Evolutionary conservation across 306 rosid genomes (phyloP).

Genomic region (Cicer yamashitae): DNA sequence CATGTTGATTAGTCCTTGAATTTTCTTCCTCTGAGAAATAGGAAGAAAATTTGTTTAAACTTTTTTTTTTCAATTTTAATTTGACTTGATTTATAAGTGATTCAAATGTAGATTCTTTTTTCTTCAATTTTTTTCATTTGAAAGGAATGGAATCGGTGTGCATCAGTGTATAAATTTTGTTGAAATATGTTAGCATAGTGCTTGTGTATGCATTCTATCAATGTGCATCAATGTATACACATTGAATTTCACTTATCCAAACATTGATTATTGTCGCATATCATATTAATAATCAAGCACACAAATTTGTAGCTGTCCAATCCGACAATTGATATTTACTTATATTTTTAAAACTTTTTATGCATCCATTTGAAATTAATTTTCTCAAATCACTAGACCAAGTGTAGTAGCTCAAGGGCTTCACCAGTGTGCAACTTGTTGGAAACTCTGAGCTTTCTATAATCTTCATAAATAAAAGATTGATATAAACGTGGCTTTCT

Average conservation of each 20-base stretch:
- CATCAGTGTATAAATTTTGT: constrained; percentile 42
- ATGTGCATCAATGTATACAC: no score
- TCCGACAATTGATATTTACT: no score
- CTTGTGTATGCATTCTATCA: neutral
- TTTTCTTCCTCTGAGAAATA: constrained; percentile 2
- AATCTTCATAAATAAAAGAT: constrained; percentile 53
- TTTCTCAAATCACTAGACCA: neutral
- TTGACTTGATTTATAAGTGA: constrained; percentile 31
- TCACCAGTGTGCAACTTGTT: constrained; percentile 49
- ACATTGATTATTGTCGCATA: no score
- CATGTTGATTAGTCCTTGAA: neutral
- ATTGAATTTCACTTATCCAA: no score
- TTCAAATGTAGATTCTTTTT: constrained; percentile 31
- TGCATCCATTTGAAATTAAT: no score
- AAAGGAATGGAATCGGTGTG: constrained; percentile 35
- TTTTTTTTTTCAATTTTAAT: constrained; percentile 26
- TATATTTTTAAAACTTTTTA: no score
- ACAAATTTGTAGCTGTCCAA: no score
- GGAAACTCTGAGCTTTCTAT: constrained; percentile 50
- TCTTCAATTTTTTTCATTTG: constrained; percentile 34
- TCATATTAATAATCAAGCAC: no score
- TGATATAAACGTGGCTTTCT: constrained; percentile 47
- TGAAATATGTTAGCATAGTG: neutral
- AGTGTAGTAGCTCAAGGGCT: constrained; percentile 53
- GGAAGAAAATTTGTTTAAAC: constrained; percentile 22